A percentile compares a stretch with the other conserved stretches of the same genome.
Evolutionary conservation across 768 basidiomycete species (phyloP).

Genomic region (Austroboletus festivus): DNA sequence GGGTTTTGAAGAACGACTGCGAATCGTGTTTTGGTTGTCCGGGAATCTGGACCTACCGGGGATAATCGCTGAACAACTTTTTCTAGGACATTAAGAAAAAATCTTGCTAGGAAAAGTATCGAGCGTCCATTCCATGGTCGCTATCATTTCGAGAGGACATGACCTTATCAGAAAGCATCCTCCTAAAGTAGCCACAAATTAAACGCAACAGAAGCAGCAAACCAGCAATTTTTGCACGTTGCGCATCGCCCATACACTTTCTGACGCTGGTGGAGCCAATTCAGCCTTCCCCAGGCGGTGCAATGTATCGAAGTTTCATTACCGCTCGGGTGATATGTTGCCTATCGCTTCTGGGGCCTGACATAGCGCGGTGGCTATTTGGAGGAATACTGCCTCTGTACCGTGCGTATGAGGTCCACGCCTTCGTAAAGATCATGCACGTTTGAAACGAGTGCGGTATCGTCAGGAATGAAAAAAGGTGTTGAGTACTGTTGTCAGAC

Average conservation of each 20-base stretch:
- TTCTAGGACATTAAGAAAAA: slow-evolving; percentile 49
- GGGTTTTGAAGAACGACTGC: slow-evolving; percentile 41
- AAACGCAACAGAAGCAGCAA: slow-evolving; percentile 17
- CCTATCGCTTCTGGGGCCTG: slow-evolving; percentile 21
- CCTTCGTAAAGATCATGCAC: slow-evolving; percentile 18
- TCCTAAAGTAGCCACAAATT: slow-evolving; percentile 14
- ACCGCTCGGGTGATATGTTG: slow-evolving; percentile 25
- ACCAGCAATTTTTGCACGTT: slow-evolving; percentile 17
- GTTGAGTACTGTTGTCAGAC: neutral
- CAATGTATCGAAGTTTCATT: slow-evolving; percentile 7
- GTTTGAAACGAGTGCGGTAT: slow-evolving; percentile 17
- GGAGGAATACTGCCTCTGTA: slow-evolving; percentile 25
- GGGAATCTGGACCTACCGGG: no score
- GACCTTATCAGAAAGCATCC: slow-evolving; percentile 13
- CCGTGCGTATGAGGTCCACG: slow-evolving; percentile 15
- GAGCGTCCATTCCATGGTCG: slow-evolving; percentile 16
- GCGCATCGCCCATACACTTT: slow-evolving; percentile 18
- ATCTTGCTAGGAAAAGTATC: slow-evolving; percentile 37
- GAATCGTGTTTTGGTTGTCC: neutral
- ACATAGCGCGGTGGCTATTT: slow-evolving; percentile 19
- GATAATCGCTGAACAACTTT: slow-evolving; percentile 58
- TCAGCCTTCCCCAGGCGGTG: neutral
- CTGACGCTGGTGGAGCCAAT: slow-evolving; percentile 13
- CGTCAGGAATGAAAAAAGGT: slow-evolving; percentile 3
- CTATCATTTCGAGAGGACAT: neutral